Evolutionary conservation across 257 asterid species (phyloP), one percentile per base, ranked within the genome.

Genomic region (Verbena officinalis): DNA sequence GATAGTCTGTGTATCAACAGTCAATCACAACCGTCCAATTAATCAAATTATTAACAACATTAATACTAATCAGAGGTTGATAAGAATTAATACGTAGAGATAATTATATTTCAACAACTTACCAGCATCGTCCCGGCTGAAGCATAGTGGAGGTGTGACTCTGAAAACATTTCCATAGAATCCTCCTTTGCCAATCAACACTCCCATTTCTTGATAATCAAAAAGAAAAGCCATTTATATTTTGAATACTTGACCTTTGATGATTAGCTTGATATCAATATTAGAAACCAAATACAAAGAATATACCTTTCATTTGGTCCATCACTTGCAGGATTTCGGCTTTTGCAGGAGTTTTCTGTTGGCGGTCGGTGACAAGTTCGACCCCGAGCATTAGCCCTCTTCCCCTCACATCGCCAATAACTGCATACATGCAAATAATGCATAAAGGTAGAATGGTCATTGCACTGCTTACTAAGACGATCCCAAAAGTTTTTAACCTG

Each of bases 121-220:
- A 92, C 98, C 97, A 31, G 97, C 95, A 69, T 93, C 99, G 55
- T 84, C 95, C 73, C 80, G 84, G 74, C 85, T 90, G 89, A 93
- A 89, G 81, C 99, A 93, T 38, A 90, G 90, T 16, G 99, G 99
- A 55, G 99, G 99, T 39, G 99, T 93, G 76, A 93, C 78, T 46
- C 97, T 76, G 78, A 90, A 86, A 13, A 90, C 96, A 55, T 93
- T 93, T 51, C 99, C 99, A 6, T 73, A 81, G 75, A 87, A 84
- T 22, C 99, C 97, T 0, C 99, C 99, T 81, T 93, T 93, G 38
- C 99, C 99, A 4, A 93, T 70, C 13, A 86, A 75, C 36, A 93
- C 90, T 57, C 97, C 97, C 90, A 87, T 78, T 10, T 90, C 97
- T 93, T 36, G 40, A 36, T 5, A 4, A 36, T 36, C 4, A 82